A percentile compares a stretch with the other conserved stretches of the same genome.
Conservation (phyloP, 139 green algal genomes). For the Trebouxia sp. region DNA sequence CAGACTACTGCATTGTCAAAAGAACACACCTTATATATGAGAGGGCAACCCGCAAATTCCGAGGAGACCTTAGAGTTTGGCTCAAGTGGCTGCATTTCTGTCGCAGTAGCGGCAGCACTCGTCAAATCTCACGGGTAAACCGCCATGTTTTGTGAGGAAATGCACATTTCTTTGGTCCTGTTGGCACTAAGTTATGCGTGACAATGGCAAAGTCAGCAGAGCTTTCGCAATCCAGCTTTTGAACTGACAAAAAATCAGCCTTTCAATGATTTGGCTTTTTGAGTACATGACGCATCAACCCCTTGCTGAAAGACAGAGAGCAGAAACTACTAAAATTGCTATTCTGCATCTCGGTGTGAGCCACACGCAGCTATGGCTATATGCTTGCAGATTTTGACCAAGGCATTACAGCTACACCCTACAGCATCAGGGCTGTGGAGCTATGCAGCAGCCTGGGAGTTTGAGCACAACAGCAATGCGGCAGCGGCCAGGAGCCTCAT, state of each 20-base stretch:
- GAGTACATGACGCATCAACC: background rate
- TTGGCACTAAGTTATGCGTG: too few relatives aligned
- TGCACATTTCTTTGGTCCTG: background rate
- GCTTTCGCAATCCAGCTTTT: background rate
- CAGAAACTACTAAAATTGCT: too few relatives aligned
- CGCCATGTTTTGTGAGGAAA: background rate
- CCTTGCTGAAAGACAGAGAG: background rate
- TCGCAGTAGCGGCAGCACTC: conserved; percentile 54
- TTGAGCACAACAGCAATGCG: conserved; percentile 80
- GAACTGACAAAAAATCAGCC: background rate
- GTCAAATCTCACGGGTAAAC: conserved; percentile 67
- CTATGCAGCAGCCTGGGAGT: conserved; percentile 89
- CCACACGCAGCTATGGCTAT: too few relatives aligned
- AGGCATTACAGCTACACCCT: conserved; percentile 85
- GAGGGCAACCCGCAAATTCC: conserved; percentile 85
- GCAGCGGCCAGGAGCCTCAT: conserved; percentile 82
- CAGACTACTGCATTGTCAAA: conserved; percentile 69
- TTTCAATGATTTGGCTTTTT: background rate
- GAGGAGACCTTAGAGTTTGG: conserved; percentile 87
- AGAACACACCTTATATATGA: conserved; percentile 92
- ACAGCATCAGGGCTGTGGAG: conserved; percentile 81
- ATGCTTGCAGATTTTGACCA: conserved; percentile 67
- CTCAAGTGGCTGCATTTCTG: conserved; percentile 82
- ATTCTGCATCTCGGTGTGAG: too few relatives aligned
- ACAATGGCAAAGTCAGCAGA: background rate